Evolutionary conservation across 2,329 filamentous ascomycete genomes (phyloP), one percentile per base, ranked within the genome.

Genomic region (Nannizzia gypsea): DNA sequence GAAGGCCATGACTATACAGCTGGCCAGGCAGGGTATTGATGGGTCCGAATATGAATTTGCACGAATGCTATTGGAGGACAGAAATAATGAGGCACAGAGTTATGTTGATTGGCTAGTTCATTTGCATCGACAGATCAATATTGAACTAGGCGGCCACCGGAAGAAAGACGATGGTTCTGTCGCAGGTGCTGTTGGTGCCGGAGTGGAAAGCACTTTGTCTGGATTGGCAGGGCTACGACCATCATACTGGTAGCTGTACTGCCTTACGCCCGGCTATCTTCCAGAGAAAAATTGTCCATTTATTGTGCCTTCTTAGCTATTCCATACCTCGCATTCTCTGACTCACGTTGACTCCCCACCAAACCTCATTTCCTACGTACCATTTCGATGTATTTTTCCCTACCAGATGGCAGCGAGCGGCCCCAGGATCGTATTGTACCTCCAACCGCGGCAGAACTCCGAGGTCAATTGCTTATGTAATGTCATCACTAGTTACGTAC

Each of bases 81-180:
- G 93, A 65, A 97, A 97, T 73, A 96, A 96, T 66, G 93, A 99
- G 76, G 93, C 93, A 38, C 91, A 95, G 76, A 95, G 89, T 71
- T 99, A 97, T 74, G 93, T 97, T 36, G 93, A 99, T 76, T 99
- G 93, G 93, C 79, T 99, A 68, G 93, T 99, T 61, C 89, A 96
- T 73, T 81, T 97, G 63, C 93, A 99, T 75, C 87, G 92, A 67
- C 86, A 88, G 66, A 93, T 99, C 64, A 91, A 96, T 71, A 79
- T 96, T 64, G 93, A 99, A 81, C 72, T 83, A 65, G 78, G 79
- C 55, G 77, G 77, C 38, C 77, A 78, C 63, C 72, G 76, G 57
- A 77, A 76, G 66, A 76, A 74, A 61, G 76, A 77, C n/a, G 75
- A 78, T 44, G 68, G 66, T 44, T 63, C 70, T 13, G 50, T 54